Evolutionary conservation across 305 asterid species (phyloP), one percentile per base, ranked within the genome.

Genomic region (Ajuga reptans): DNA sequence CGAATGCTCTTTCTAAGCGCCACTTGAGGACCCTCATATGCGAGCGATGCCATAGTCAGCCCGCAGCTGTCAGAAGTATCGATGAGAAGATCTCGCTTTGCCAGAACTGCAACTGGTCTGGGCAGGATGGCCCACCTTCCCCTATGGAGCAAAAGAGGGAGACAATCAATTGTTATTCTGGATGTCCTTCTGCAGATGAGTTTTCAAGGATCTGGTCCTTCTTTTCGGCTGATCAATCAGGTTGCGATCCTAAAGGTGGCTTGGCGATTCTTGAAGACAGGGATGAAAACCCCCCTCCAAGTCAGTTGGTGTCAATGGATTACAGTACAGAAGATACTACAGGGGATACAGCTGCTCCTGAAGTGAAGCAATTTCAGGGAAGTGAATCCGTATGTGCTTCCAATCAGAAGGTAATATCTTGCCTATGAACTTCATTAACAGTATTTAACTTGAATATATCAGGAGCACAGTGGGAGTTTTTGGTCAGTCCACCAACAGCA

Each of bases 71-170:
- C n/a, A 82, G 98, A 74, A 89, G 96, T 61, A 72, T 77, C 0
- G 87, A 84, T 71, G 97, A 92, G 80, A 82, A 79, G 66, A 75
- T 86, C 66, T 92, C 97, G n/a, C 95, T 90, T 64, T 92, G 98
- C 67, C 88, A 90, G 51, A 81, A 79, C 77, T 92, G 98, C 68
- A 83, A 86, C 69, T 83, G 95, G 87, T 69, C 77, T 2, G 91
- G 75, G 21, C 92, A 87, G 69, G 72, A 69, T 55, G 72, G 69
- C 60, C 72, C 87, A 14, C 36, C 68, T 56, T 64, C 84, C 2
- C 69, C 81, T 18, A 47, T 72, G 21, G 80, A 83, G 33, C 90
- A 84, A 68, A 84, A 89, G 74, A 78, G 90, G 65, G 83, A 80
- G 84, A 78, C 87, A 36, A 85, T 92, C 76, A 80, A 81, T 76